Percentiles rank a stretch among this genome's conserved stretches.
Conservation (phyloP, 192 early-diverging fungal species). For the Neocallimastix lanati region DNA sequence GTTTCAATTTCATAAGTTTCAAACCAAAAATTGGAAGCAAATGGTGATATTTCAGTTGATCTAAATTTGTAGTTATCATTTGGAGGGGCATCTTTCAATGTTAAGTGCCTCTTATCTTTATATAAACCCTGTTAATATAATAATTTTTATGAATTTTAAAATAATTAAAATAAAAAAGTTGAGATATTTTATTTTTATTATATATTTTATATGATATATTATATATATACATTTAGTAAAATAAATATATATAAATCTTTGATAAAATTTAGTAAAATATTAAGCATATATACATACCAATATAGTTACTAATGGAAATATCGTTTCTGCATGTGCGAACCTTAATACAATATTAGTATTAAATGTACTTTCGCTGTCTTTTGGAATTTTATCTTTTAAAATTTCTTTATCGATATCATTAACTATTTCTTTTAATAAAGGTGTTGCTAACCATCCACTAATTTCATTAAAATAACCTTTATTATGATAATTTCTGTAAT, state of each 20-base stretch:
- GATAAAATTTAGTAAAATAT: no score
- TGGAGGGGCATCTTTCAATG: background rate
- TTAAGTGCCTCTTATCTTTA: background rate
- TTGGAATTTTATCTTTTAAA: background rate
- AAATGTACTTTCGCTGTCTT: background rate
- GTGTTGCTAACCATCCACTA: background rate
- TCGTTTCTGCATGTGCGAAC: background rate
- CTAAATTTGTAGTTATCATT: background rate
- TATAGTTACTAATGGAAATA: background rate
- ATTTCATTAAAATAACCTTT: background rate
- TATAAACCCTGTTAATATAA: background rate
- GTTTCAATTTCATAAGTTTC: background rate
- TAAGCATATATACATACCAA: background rate
- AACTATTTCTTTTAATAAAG: background rate
- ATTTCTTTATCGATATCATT: background rate
- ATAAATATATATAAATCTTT: no score
- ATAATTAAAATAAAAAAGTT: no score
- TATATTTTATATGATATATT: no score
- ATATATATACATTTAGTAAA: no score
- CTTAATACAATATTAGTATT: background rate
- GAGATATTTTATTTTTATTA: no score
- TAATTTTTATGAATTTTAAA: background rate
- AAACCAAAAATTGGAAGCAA: background rate
- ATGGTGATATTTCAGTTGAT: background rate
- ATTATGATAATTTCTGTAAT: background rate